Conservation (phyloP, 2,329 filamentous ascomycete genomes). For the Fusarium agapanthi region DNA sequence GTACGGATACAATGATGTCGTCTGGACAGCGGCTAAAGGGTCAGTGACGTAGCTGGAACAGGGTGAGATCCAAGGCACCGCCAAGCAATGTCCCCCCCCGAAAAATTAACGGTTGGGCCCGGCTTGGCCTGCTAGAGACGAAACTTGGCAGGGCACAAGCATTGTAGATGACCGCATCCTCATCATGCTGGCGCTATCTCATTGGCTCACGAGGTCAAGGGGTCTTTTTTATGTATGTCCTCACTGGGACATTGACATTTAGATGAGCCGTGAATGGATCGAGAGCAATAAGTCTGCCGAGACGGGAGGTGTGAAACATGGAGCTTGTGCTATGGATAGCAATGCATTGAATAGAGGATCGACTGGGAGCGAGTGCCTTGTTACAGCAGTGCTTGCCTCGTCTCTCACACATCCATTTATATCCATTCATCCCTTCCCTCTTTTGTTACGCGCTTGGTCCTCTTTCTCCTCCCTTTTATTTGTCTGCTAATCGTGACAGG, state of each 20-base stretch:
- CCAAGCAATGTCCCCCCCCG: slow-evolving; percentile 25
- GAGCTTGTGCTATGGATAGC: neutral
- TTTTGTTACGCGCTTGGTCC: neutral
- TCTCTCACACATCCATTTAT: neutral
- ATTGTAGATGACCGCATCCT: slow-evolving; percentile 13
- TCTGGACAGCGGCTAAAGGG: neutral
- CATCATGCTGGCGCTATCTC: slow-evolving; percentile 5
- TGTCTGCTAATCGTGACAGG: neutral
- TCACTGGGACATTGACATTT: neutral
- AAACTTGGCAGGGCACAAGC: slow-evolving; percentile 25
- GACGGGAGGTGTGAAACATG: slow-evolving; percentile 3
- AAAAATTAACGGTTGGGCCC: slow-evolving; percentile 31
- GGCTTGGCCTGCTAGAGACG: slow-evolving; percentile 19
- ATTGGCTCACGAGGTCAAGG: slow-evolving; percentile 12
- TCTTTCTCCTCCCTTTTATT: neutral
- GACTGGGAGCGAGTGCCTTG: neutral
- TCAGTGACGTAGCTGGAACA: slow-evolving; percentile 27
- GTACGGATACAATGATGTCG: slow-evolving; percentile 9
- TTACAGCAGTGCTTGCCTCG: neutral
- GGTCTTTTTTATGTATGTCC: neutral
- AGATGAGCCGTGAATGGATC: neutral
- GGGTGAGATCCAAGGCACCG: slow-evolving; percentile 7
- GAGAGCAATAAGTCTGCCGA: neutral
- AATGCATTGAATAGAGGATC: neutral
- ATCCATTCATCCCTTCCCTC: neutral